phyloP scores from a whole-genome alignment of 2,329 filamentous ascomycete genomes.

The Rutstroemia sp. region DNA sequence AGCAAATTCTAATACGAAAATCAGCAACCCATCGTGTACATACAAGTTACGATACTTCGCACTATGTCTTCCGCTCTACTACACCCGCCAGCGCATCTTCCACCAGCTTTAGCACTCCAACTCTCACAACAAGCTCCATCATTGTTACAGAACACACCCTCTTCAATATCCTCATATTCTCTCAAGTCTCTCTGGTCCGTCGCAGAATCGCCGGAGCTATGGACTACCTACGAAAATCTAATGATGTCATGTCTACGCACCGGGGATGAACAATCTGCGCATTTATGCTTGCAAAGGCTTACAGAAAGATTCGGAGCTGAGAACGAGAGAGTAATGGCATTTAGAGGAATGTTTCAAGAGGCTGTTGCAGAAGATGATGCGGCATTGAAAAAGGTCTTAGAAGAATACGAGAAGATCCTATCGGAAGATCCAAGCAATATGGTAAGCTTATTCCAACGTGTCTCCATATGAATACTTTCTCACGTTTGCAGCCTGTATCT shows the following conservation, averaged over 20 bases:
- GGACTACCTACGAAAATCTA: constrained; percentile 81
- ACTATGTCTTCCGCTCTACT: constrained; percentile 43
- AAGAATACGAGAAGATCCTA: constrained; percentile 71
- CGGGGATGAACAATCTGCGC: constrained; percentile 72
- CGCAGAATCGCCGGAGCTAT: constrained; percentile 70
- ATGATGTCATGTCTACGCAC: constrained; percentile 77
- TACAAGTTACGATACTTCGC: background rate
- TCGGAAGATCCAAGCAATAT: constrained; percentile 70
- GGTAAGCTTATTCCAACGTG: constrained; percentile 41
- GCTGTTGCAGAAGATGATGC: constrained; percentile 62
- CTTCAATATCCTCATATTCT: constrained; percentile 47
- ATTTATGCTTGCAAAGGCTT: constrained; percentile 66
- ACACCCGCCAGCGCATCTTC: constrained; percentile 49
- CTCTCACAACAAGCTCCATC: constrained; percentile 54
- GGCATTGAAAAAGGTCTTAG: constrained; percentile 62
- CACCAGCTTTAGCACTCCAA: constrained; percentile 47
- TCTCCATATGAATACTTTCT: constrained; percentile 23
- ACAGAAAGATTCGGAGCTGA: constrained; percentile 71
- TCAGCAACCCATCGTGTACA: too few species aligned
- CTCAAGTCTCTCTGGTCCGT: constrained; percentile 46
- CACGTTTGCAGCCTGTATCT: constrained; percentile 58
- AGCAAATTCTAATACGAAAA: background rate
- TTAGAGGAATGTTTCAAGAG: constrained; percentile 78
- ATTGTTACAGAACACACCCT: constrained; percentile 47
- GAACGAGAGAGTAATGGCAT: constrained; percentile 80